Evolutionary conservation across 108 stramenopile species (phyloP), one percentile per base, ranked within the genome.

Genomic region (Cylindrotheca closterium): DNA sequence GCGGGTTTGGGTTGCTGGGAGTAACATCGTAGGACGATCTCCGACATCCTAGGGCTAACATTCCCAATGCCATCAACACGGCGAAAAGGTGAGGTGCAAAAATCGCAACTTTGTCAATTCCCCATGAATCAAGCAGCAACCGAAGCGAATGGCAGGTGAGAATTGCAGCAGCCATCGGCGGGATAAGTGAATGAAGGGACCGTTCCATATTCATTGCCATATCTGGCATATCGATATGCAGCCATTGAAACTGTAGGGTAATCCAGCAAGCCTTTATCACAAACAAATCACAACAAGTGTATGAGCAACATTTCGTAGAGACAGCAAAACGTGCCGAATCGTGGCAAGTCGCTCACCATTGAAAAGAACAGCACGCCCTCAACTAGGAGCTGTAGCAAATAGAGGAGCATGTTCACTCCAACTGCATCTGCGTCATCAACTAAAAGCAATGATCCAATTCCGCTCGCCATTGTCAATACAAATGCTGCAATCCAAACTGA

Each of bases 191-290:
- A 67, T 90, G 82, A 30, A 90, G 26, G 1, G 73, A 68, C 23
- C 72, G 52, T 77, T 86, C 83, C 60, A 87, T 60, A 8, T 68
- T 48, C 4, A 27, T 58, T 18, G 72, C 73, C 1, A 81, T 7
- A 4, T 62, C 33, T 0, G 88, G 78, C 50, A 79, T 58, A 51
- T 81, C 80, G 8, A 21, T 3, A 22, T 60, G 63, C 42, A 88
- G 46, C 84, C 87, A 85, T 34, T 63, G 25, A 56, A 82, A 82
- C 68, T 86, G 84, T 3, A 89, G 58, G 24, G 78, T 79, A 2
- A 59, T 53, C 87, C 84, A 86, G 51, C 69, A 71, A 0, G 87
- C 82, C 75, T 78, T 37, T 56, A 52, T 30, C 3, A 30, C 15
- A 10, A 48, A 15, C 23, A 48, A 26, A 8, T 48, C 7, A 27